Base-by-base conservation (phyloP, 2,329 filamentous ascomycete species). In the Xylaria sp. region DNA sequence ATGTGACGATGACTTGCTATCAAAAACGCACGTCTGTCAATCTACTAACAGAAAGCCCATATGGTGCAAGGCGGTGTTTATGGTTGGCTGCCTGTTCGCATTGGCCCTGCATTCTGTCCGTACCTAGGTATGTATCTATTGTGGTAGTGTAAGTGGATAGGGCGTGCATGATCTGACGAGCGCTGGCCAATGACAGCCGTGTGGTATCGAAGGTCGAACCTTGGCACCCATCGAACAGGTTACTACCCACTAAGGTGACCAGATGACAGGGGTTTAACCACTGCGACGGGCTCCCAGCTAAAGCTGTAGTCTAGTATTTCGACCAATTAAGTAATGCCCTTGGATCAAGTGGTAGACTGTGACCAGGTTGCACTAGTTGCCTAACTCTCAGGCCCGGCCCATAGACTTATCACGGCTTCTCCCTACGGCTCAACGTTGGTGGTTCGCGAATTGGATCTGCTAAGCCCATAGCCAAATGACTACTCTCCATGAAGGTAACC, bases 1-100 rank as follows among this genome's bases (percentile, higher is more conserved):
- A 46, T 67, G 60, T 58, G 46, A n/a, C n/a, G n/a, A n/a, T n/a
- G n/a, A 65, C 34, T 53, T 25, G 50, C 25, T 39, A 18, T n/a
- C 43, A 30, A 52, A 62, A 55, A n/a, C 15, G 48, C 1, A 9
- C 4, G 23, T 25, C 41, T 45, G 23, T 15, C 41, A 45, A 39
- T 30, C 32, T 23, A 9, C 32, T 32, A 32, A 39, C 6, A 4
- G 52, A n/a, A 18, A 60, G 34, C 9, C 9, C 9, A 28, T 39
- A 23, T 50, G 61, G 18, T 45, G 25, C 13, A 43, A 20, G 52
- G 15, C n/a, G 25, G 5, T 20, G 56, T 28, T 48, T 56, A 18
- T 58, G 62, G 46, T 53, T 68, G 43, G 50, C 18, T 39, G 20
- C 39, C 15, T 63, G 58, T 32, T 58, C 23, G 39, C 36, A n/a